Evolutionary conservation across 2,329 filamentous ascomycete species (phyloP).

Genomic region (Claviceps fusiformis): DNA sequence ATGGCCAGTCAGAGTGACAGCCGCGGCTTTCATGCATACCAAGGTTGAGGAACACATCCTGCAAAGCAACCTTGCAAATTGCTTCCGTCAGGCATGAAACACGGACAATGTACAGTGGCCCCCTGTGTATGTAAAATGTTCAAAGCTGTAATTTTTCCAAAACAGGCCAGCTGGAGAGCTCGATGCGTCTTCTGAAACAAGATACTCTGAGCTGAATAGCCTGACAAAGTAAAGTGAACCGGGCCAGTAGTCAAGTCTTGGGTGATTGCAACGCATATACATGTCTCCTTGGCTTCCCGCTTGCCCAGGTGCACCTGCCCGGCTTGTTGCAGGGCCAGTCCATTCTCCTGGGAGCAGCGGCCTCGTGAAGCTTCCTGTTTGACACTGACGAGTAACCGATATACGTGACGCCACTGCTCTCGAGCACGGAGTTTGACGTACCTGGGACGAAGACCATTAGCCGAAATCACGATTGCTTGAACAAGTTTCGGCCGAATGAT

Average conservation of each 20-base stretch:
- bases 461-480: not conserved
- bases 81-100: no score
- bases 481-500: not conserved
- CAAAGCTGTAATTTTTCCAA: no score
- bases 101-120: no score
- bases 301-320: slow-evolving; percentile 1
- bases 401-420: no score
- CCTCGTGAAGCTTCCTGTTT: no score
- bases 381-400: no score
- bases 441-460: not conserved
- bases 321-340: no score
- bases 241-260: not conserved
- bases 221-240: no score
- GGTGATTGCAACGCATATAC: not conserved
- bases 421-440: not conserved
- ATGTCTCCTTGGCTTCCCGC: not conserved
- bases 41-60: not conserved
- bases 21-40: not conserved
- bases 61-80: not conserved
- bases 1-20: not conserved
- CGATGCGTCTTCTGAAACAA: not conserved
- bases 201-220: no score
- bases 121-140: no score
- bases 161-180: not conserved
- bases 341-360: no score